phyloP scores from a whole-genome alignment of 2,329 filamentous ascomycete species.

The Alternaria rosae region DNA sequence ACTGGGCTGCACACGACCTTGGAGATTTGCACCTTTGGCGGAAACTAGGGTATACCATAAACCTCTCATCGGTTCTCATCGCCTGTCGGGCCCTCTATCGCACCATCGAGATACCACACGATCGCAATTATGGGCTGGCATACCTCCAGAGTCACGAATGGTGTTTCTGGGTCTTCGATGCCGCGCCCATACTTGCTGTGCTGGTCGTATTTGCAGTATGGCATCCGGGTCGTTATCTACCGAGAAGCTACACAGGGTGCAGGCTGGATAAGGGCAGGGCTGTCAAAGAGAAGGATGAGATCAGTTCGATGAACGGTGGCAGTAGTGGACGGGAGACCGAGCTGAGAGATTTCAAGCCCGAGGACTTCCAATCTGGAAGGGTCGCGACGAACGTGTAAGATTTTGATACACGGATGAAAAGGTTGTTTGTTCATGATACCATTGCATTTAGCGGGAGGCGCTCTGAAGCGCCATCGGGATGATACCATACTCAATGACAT shows the following conservation, averaged over 20 bases:
- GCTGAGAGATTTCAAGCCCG: conserved; percentile 31
- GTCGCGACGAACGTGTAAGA: conserved; percentile 10
- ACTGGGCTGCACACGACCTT: conserved; percentile 42
- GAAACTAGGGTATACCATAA: conserved; percentile 45
- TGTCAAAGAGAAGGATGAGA: conserved; percentile 44
- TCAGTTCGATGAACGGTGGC: conserved; percentile 24
- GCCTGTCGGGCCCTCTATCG: conserved; percentile 62
- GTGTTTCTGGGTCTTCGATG: conserved; percentile 62
- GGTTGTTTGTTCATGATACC: conserved; percentile 18
- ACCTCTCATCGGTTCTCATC: conserved; percentile 39
- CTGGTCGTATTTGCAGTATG: conserved; percentile 59
- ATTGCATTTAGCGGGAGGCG: conserved; percentile 25
- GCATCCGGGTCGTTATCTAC: conserved; percentile 53
- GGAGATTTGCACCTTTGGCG: conserved; percentile 49
- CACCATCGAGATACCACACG: conserved; percentile 62
- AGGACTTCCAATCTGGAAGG: conserved; percentile 29
- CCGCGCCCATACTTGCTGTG: conserved; percentile 58
- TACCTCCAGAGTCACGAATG: conserved; percentile 62
- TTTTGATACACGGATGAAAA: not conserved
- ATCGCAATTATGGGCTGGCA: conserved; percentile 52
- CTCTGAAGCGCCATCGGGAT: conserved; percentile 10
- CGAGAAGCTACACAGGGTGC: conserved; percentile 40
- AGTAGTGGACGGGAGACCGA: conserved; percentile 11
- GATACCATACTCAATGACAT: conserved; percentile 16
- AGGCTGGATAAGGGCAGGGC: conserved; percentile 40